phyloP scores from a whole-genome alignment of 1,139 yeast genomes.

The Saccharomycopsis crataegensis region DNA sequence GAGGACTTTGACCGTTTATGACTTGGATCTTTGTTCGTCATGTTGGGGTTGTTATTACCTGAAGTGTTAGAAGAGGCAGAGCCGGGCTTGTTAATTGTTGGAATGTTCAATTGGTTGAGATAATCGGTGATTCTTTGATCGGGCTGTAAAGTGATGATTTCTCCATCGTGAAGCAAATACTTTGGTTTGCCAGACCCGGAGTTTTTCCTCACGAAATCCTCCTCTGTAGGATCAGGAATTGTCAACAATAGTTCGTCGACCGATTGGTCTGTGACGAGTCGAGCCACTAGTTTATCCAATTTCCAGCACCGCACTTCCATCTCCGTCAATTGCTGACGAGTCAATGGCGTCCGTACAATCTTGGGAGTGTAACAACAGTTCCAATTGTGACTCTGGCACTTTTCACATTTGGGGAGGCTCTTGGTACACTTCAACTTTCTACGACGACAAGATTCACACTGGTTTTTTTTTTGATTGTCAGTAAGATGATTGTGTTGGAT shows the following conservation, averaged over 20 bases:
- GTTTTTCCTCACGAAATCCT: constrained; percentile 4
- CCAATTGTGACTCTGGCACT: constrained; percentile 69
- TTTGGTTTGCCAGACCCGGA: constrained; percentile 12
- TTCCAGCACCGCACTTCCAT: constrained; percentile 59
- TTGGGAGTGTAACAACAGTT: constrained; percentile 73
- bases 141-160: constrained; percentile 4
- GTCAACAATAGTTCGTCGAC: constrained; percentile 31
- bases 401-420: constrained; percentile 68
- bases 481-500: background rate
- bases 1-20: background rate
- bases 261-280: constrained; percentile 36
- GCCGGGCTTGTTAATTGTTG: background rate
- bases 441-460: constrained; percentile 45
- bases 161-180: constrained; percentile 13
- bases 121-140: constrained; percentile 6
- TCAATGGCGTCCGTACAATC: constrained; percentile 70
- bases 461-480: background rate
- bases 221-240: constrained; percentile 14
- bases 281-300: constrained; percentile 46
- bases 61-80: too few relatives aligned
- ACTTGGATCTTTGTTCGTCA: background rate
- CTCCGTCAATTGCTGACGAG: constrained; percentile 71
- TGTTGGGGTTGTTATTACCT: too few relatives aligned
- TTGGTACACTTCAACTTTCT: constrained; percentile 53
- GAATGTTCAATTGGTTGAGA: constrained; percentile 4